Base-by-base conservation (phyloP, 2,329 filamentous ascomycete species). In the Alternaria consortialis region DNA sequence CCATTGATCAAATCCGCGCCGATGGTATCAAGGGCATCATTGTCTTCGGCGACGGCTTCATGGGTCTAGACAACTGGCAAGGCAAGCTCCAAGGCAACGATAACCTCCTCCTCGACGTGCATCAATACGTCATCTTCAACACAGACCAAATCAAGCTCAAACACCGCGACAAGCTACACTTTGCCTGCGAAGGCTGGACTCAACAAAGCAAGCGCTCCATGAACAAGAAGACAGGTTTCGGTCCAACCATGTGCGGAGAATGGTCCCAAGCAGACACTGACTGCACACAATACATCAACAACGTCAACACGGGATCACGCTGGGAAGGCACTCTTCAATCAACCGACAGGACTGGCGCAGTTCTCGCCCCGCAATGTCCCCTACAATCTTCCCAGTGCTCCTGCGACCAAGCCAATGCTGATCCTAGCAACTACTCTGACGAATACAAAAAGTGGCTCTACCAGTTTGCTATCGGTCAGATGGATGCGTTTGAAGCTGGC, bases 71-170 rank as follows among this genome's bases (percentile, higher is more conserved):
- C 67, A 94, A 96, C 74, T 99, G 95, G 95, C 89, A 97, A 77
- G 92, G 92, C 40, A 85, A 91, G 76, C 86, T 98, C 68, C 87
- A 90, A 68, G 84, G 85, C 23, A 86, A 91, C 74, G 84, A 90
- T 47, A 86, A 89, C 65, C 84, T 98, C 66, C 87, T 97, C 17
- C 87, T 99, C n/a, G 95, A 99, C 80, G 95, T 96, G 37, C 95
- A 99, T 80, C 94, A 98, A 79, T 99, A 99, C 79, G 92, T 97
- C 74, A 97, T 97, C 79, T 99, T 99, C 86, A 97, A 99, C 84
- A 87, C 88, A 39, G 89, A 91, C 67, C 92, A 97, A 79, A 91
- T 99, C 74, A 86, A 88, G 48, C 90, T 91, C 74, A 90, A 90
- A 57, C 95, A 98, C 81, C 85, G 89, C 56, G 86, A 90, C 67